phyloP scores from a whole-genome alignment of 1,284 basidiomycete species.

The Blastosporella zonata region DNA sequence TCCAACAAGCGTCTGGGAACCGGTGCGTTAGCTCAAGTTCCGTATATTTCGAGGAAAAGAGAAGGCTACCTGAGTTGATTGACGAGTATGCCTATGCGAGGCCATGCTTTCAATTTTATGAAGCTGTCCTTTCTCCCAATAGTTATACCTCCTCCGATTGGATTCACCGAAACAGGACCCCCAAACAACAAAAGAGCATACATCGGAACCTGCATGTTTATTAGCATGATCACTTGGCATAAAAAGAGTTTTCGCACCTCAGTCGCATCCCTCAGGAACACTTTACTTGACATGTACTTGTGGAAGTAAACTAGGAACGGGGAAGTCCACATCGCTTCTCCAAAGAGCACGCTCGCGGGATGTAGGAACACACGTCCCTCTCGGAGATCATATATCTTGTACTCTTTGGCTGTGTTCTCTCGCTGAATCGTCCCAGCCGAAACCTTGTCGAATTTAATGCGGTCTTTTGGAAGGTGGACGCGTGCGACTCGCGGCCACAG shows the following conservation, averaged over 20 bases:
- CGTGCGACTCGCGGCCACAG: conserved; percentile 79
- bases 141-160: conserved; percentile 73
- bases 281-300: conserved; percentile 82
- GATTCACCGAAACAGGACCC: conserved; percentile 76
- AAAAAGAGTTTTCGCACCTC: conserved; percentile 51
- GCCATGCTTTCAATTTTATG: conserved; percentile 78
- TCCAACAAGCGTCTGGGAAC: conserved; percentile 61
- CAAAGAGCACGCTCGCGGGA: conserved; percentile 83
- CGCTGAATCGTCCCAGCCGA: conserved; percentile 79
- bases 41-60: background rate
- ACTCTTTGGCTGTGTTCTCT: conserved; percentile 80
- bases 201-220: conserved; percentile 62
- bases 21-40: conserved; percentile 1
- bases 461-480: conserved; percentile 70
- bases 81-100: conserved; percentile 86
- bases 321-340: conserved; percentile 67
- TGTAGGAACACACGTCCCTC: conserved; percentile 75
- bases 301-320: conserved; percentile 83
- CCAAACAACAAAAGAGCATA: conserved; percentile 87
- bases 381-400: conserved; percentile 70
- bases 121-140: conserved; percentile 49
- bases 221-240: background rate
- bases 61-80: conserved; percentile 76
- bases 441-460: conserved; percentile 80
- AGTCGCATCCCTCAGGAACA: conserved; percentile 86